phyloP scores from a whole-genome alignment of 2,329 filamentous ascomycete genomes.

The Cytospora leucostoma region DNA sequence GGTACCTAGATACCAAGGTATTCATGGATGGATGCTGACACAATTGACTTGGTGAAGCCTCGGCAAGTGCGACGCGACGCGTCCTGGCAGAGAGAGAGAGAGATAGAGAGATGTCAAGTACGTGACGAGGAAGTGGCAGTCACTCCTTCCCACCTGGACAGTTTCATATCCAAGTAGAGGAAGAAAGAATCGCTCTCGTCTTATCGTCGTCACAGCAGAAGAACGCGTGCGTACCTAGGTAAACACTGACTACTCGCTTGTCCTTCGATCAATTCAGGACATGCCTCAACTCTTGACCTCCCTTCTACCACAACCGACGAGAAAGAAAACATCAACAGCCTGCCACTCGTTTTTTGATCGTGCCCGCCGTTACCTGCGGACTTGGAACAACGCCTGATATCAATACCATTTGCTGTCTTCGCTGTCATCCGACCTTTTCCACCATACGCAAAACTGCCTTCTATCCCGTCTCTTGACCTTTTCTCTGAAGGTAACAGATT shows the following conservation, averaged over 20 bases:
- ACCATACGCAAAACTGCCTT: not conserved
- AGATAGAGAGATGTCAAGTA: not conserved
- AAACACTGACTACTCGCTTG: not conserved
- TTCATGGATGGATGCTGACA: too few relatives aligned
- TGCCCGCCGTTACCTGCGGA: constrained; percentile 1
- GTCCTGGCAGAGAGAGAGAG: not conserved
- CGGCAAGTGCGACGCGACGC: not conserved
- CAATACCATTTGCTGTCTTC: constrained; percentile 23
- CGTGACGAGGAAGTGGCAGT: not conserved
- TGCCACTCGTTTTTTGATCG: constrained; percentile 28
- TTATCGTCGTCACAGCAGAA: not conserved
- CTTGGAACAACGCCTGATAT: constrained; percentile 22
- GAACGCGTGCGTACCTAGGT: not conserved
- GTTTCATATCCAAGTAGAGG: too few relatives aligned
- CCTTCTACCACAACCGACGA: constrained; percentile 8
- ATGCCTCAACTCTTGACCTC: constrained; percentile 1
- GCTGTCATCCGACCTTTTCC: not conserved
- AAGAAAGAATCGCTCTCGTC: not conserved
- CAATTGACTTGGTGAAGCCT: not conserved
- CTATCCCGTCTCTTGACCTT: not conserved
- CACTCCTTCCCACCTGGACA: not conserved
- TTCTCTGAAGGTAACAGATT: not conserved
- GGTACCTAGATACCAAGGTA: too few relatives aligned
- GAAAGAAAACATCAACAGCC: constrained; percentile 23
- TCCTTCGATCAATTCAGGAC: not conserved